Evolutionary conservation across 495 filamentous ascomycete genomes (phyloP), one percentile per base, ranked within the genome.

Genomic region (Penicillium macrosclerotiorum): DNA sequence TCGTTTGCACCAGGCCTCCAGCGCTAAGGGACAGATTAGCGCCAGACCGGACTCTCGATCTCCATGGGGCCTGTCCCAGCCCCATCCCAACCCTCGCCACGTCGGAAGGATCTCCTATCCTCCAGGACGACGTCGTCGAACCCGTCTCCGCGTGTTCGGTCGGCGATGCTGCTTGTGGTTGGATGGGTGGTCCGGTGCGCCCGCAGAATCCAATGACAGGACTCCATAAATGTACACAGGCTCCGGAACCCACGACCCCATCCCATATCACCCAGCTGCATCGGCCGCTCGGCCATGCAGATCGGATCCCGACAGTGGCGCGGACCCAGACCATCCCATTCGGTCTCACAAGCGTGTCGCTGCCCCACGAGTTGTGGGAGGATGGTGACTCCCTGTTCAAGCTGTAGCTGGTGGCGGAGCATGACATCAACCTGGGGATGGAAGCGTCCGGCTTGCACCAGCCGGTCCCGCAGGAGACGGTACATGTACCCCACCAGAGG

Each of bases 181-280:
- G 72, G 66, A 45, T 75, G 73, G 5, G 68, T 73, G 37, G 54
- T 57, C 8, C 67, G 55, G 41, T 59, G 55, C 5, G 65, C 67
- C 1, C 73, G 59, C 14, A 77, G 55, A 11, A 75, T 52, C 73
- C 71, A 71, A 18, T 64, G 60, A 13, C 31, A 50, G 7, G 37
- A 35, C 47, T 77, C 73, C 22, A 68, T 38, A 3, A 32, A 16
- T 5, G 60, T 51, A 18, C 65, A 52, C 3, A 53, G 12, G 23
- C 51, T 41, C 11, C 40, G 11, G 34, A 58, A 19, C 38, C 59
- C 42, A 16, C 26, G 7, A 42, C 37, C 3, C 35, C 45, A 11
- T n/a, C 16, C 9, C 4, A 42, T 18, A 12, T 37, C 18, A 16
- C 52, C 62, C 3, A 55, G 43, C 12, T 50, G 41, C 17, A 37